Evolutionary conservation across 257 asterid species (phyloP), one percentile per base, ranked within the genome.

Genomic region (Jacaranda copaia): DNA sequence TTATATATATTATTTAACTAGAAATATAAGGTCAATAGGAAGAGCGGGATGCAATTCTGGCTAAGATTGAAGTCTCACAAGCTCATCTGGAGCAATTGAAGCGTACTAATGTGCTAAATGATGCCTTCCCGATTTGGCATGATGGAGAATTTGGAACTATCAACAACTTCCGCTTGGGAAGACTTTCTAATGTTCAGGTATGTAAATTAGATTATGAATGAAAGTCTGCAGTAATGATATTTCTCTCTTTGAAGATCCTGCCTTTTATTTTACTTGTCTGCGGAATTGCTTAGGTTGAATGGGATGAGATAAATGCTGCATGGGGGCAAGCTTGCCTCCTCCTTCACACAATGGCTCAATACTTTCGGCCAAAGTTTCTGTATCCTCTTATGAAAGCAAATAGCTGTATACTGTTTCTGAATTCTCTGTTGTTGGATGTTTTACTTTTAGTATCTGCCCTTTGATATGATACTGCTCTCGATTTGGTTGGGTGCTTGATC

Each of bases 241-340:
- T 15, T 57, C 32, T 8, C 12, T 77, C 80, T 49, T 59, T 79
- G 18, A 69, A 32, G 43, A 56, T 8, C 7, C 56, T 35, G 10
- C 59, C 32, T 56, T 55, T 66, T 38, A 43, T 66, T 73, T 69
- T 38, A 36, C 18, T 72, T 69, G 49, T 60, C 52, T 38, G 0
- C 70, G 48, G 12, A 46, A 74, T 60, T 75, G 74, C 52, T 68
- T 76, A 96, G 99, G 99, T 96, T 79, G 99, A 96, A 85, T 96
- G 99, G 99, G 99, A 96, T 77, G 98, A 96, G 93, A 93, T 96
- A 86, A 93, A 96, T 89, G 99, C 99, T 75, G 98, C 99, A 51
- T 93, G 99, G 98, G 99, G 99, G 58, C 99, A 96, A 85, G 97
- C 98, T 52, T 96, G 99, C 83, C 97, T 96, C 81, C 97, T 96